Evolutionary conservation across 352 stramenopile species (phyloP).

Genomic region (Globisporangium spinosum): DNA sequence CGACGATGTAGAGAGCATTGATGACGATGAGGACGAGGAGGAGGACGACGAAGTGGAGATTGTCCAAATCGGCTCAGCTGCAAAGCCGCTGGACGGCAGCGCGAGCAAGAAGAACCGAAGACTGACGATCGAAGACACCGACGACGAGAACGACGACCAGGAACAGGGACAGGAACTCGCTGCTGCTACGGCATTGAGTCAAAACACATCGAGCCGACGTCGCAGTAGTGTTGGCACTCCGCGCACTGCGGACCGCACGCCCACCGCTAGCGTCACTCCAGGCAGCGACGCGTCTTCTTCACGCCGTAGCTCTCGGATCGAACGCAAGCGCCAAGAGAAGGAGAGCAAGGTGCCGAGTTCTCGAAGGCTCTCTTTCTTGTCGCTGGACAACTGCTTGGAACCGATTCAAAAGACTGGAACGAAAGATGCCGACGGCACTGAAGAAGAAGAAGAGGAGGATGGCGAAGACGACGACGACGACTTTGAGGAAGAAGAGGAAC

Average conservation of each 20-base stretch:
- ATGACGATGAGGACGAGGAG: slow-evolving; percentile 27
- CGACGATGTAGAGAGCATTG: not conserved
- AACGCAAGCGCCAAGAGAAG: slow-evolving; percentile 53
- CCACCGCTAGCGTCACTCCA: slow-evolving; percentile 3
- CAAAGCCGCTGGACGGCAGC: slow-evolving; percentile 23
- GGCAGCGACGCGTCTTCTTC: slow-evolving; percentile 33
- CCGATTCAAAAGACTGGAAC: slow-evolving; percentile 16
- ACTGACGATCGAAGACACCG: slow-evolving; percentile 49
- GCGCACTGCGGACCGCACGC: not conserved
- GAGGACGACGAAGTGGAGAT: slow-evolving; percentile 63
- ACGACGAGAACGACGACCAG: slow-evolving; percentile 35
- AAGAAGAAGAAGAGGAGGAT: slow-evolving; percentile 17
- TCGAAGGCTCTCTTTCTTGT: slow-evolving; percentile 56
- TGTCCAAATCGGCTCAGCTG: slow-evolving; percentile 27
- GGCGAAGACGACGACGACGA: slow-evolving; percentile 31
- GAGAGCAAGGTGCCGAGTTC: slow-evolving; percentile 25
- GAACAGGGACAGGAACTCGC: not conserved
- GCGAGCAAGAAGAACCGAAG: slow-evolving; percentile 28
- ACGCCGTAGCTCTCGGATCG: slow-evolving; percentile 58
- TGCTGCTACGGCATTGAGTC: slow-evolving; percentile 8
- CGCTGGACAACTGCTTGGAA: slow-evolving; percentile 69
- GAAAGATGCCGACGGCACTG: slow-evolving; percentile 20
- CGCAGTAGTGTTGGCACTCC: slow-evolving; percentile 6
- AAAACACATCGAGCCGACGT: slow-evolving; percentile 2
- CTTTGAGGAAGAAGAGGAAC: slow-evolving; percentile 28